Conservation (phyloP, 305 asterid species). For the Solanum chacoense region DNA sequence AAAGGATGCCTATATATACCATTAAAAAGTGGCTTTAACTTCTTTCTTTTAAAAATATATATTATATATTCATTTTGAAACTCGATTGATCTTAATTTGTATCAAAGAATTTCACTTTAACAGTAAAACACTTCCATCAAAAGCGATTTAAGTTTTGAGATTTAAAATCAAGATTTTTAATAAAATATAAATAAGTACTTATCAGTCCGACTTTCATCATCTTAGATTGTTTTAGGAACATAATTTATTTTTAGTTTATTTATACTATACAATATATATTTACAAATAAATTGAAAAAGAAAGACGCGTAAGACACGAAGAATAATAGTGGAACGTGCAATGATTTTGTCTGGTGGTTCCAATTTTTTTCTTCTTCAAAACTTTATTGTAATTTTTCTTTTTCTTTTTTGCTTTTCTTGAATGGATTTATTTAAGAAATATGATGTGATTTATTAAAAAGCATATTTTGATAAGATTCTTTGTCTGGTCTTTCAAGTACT, state of each 20-base stretch:
- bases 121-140: not conserved
- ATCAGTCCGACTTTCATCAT: not conserved
- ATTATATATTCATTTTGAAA: not conserved
- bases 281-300: not conserved
- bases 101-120: not conserved
- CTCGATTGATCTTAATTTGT: not conserved
- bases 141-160: not conserved
- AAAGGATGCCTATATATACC: not conserved
- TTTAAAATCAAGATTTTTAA: not conserved
- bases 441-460: constrained; percentile 4
- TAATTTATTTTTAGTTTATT: not conserved
- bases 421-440: not conserved
- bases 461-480: constrained; percentile 3
- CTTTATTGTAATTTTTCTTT: not conserved
- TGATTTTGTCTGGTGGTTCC: not conserved
- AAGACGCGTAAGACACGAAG: not conserved
- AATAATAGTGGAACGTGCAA: not conserved
- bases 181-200: not conserved
- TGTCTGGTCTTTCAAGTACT: not conserved
- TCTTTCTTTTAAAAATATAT: not conserved
- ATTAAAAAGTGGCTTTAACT: too few species aligned
- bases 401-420: not conserved
- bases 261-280: not conserved
- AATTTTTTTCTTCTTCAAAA: not conserved
- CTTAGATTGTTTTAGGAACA: not conserved